These are phyloP conservation scores for Albizia julibrissin DNA, from an alignment of 306 rosid species.

Conservation along the genomic window DNA sequence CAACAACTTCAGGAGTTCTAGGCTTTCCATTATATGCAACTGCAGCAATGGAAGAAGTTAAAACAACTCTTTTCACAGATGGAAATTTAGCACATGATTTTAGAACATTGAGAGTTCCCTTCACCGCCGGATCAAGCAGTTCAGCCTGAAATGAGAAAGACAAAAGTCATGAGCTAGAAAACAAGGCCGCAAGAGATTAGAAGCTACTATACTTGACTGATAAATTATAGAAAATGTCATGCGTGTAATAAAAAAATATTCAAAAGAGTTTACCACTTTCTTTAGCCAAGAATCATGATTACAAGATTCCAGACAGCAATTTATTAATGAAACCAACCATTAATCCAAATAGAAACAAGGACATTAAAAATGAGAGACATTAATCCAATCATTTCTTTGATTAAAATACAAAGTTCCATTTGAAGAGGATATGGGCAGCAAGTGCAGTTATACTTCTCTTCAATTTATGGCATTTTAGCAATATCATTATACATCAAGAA, in stretches of 20 bases:
- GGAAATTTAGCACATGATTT: constrained; percentile 46
- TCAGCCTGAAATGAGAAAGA: constrained; percentile 28
- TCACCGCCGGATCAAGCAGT: constrained; percentile 51
- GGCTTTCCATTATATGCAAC: constrained; percentile 1
- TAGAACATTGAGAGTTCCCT: constrained; percentile 56
- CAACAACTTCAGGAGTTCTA: constrained; percentile 12
- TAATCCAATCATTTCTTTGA: neutral
- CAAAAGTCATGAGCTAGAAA: constrained; percentile 6
- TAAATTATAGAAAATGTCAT: neutral
- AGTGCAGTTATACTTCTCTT: neutral
- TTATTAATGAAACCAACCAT: neutral
- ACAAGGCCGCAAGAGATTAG: constrained; percentile 3
- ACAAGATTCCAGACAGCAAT: neutral
- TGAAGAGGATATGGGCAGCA: neutral
- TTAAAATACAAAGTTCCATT: neutral
- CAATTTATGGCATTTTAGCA: neutral
- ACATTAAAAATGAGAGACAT: neutral
- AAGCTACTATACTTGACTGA: neutral
- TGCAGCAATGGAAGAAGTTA: constrained; percentile 31
- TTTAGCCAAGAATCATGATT: neutral
- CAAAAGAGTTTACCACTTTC: neutral
- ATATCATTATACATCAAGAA: neutral
- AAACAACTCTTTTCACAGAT: constrained; percentile 43
- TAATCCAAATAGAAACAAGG: neutral
- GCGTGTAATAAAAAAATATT: neutral